phyloP scores from a whole-genome alignment of 2,329 filamentous ascomycete genomes.

The Fusarium sp. region DNA sequence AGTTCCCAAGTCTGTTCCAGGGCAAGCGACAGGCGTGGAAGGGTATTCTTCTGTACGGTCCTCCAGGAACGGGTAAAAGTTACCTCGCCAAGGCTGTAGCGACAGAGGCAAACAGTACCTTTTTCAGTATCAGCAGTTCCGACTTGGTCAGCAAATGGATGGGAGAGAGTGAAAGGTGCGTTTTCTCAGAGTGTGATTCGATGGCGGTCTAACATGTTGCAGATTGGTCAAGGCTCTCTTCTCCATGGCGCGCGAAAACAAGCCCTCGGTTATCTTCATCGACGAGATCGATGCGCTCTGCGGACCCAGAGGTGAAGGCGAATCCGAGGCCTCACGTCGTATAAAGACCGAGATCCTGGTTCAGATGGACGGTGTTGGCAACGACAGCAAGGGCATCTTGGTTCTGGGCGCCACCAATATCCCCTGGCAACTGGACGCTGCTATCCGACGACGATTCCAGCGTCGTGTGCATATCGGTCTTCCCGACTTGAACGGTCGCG shows the following conservation, averaged over 20 bases:
- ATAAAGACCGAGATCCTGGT: slow-evolving; percentile 99
- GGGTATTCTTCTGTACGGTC: slow-evolving; percentile 94
- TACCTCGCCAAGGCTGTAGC: slow-evolving; percentile 98
- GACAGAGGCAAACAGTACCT: slow-evolving; percentile 98
- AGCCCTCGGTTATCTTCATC: slow-evolving; percentile 98
- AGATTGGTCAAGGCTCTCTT: slow-evolving; percentile 97
- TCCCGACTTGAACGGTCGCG: slow-evolving; percentile 87
- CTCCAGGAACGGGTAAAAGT: slow-evolving; percentile 96
- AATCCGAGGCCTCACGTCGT: slow-evolving; percentile 95
- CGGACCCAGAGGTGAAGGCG: slow-evolving; percentile 91
- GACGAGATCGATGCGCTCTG: slow-evolving; percentile 98
- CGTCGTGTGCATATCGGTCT: slow-evolving; percentile 94
- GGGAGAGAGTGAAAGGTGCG: slow-evolving; percentile 96
- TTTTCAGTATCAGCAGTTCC: slow-evolving; percentile 98
- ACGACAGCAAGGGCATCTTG: slow-evolving; percentile 92
- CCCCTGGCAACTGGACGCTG: slow-evolving; percentile 96
- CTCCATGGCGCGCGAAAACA: slow-evolving; percentile 97
- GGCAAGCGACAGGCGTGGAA: slow-evolving; percentile 99
- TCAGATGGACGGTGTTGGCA: slow-evolving; percentile 99
- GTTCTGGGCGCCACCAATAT: slow-evolving; percentile 98
- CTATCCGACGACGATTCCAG: slow-evolving; percentile 96
- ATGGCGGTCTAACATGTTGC: slow-evolving; percentile 40
- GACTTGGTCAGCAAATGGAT: slow-evolving; percentile 99
- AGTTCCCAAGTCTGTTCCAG: slow-evolving; percentile 95
- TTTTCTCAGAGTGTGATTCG: slow-evolving; percentile 2